Evolutionary conservation across 176 grass and related monocot genomes (phyloP).

Genomic region (Triticum timopheevii): DNA sequence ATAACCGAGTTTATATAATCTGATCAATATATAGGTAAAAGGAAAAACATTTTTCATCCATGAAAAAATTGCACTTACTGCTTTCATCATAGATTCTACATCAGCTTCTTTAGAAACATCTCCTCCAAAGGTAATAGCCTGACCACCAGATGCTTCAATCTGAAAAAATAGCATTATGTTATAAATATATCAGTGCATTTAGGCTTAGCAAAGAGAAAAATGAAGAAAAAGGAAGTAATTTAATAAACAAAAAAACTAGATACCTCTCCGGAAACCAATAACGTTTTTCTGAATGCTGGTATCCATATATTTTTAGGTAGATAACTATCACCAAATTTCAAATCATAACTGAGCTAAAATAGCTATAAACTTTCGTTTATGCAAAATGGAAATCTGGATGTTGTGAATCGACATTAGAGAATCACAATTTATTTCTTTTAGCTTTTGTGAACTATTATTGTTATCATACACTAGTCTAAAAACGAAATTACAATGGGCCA

Average conservation of each 20-base stretch:
- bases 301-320: not conserved
- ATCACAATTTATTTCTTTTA: not conserved
- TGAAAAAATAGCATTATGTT: constrained; percentile 26
- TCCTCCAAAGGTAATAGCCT: constrained; percentile 87
- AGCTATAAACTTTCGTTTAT: not conserved
- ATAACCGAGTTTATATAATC: constrained; percentile 11
- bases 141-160: constrained; percentile 86
- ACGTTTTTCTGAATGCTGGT: not conserved
- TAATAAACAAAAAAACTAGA: not conserved
- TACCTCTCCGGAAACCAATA: not conserved
- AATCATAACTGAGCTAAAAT: not conserved
- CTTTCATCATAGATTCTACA: constrained; percentile 97
- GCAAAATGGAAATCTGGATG: not conserved
- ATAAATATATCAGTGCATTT: not conserved
- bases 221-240: not conserved
- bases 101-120: constrained; percentile 98
- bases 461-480: not conserved
- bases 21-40: not conserved
- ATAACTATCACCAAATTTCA: not conserved
- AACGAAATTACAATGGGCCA: not conserved
- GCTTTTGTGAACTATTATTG: not conserved
- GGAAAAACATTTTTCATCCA: constrained; percentile 7
- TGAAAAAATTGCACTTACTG: constrained; percentile 55
- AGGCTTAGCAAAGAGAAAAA: not conserved
- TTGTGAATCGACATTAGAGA: constrained; percentile 4